Conservation (phyloP, 148 eudicot genomes). For the Rhododendron henanense region DNA sequence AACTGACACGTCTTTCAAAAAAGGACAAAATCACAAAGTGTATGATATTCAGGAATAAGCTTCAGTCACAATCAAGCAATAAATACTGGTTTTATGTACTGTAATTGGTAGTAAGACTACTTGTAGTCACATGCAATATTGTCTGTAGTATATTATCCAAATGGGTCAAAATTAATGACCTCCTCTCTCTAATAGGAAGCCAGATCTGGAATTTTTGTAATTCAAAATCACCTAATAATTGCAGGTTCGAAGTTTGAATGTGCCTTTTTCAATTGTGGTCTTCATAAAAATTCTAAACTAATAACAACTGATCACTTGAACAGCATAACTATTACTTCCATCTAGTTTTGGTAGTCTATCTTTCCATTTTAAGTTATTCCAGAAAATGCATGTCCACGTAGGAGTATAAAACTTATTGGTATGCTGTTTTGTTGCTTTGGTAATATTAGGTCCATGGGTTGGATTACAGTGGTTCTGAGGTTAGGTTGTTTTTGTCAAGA, state of each 20-base stretch:
- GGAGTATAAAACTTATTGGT: neutral
- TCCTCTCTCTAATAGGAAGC: neutral
- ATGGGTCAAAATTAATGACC: neutral
- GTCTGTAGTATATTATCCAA: neutral
- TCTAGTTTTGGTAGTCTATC: neutral
- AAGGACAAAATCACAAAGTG: neutral
- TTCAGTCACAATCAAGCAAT: neutral
- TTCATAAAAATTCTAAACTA: neutral
- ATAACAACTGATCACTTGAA: neutral
- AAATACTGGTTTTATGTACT: neutral
- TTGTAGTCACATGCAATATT: neutral
- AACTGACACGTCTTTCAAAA: neutral
- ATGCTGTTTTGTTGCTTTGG: neutral
- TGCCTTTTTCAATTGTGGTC: neutral
- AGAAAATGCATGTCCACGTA: neutral
- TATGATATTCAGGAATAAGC: neutral
- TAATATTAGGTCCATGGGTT: neutral
- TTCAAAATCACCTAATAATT: neutral
- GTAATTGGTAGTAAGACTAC: neutral
- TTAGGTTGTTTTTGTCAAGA: neutral
- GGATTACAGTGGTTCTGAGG: neutral
- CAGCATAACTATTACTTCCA: neutral
- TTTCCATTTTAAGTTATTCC: neutral
- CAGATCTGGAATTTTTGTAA: neutral
- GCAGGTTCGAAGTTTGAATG: neutral